Evolutionary conservation across 257 asterid genomes (phyloP), one percentile per base, ranked within the genome.

Genomic region (Asclepias syriaca): DNA sequence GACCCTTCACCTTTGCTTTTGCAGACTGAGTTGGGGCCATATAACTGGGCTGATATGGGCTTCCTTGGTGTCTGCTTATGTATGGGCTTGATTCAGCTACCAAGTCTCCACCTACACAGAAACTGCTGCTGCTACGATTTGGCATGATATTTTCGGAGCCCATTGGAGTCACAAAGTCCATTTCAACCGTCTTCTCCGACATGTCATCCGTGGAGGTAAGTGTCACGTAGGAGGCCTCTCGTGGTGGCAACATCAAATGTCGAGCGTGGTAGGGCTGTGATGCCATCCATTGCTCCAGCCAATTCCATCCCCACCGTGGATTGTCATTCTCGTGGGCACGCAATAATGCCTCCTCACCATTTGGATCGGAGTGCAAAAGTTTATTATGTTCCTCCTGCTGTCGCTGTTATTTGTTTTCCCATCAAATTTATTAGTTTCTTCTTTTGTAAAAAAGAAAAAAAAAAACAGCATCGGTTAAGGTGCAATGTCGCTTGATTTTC

Each of bases 201-300:
- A 83, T 80, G 78, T 73, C 83, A 39, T 87, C 87, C 0, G 71
- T 39, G 7, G 88, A 75, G 72, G 81, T 65, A 9, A 72, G 29
- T 24, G 87, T 78, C 63, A 72, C 72, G 12, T 72, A 72, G 51
- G 88, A 82, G 72, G 43, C 54, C 22, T 87, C 95, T 51, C 84
- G 84, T 21, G 87, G 86, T 21, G 87, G 86, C 77, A 61, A 74
- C 46, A 40, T 61, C 67, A 27, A 53, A 43, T 77, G 82, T 14
- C 84, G 84, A 54, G 72, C 71, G 22, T 89, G 89, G 81, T 84
- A 65, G 16, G 90, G 87, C 32, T 90, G 98, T 0, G 92, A 81
- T 24, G 90, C 91, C 96, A 89, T 94, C 98, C 98, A 91, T 9
- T 82, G 87, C 73, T 93, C 98, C 14, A 91, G 82, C 97, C 96